Percentiles rank a stretch among this genome's conserved stretches.
Conservation (phyloP, 192 early-diverging fungal species). For the Coemansia sp. region DNA sequence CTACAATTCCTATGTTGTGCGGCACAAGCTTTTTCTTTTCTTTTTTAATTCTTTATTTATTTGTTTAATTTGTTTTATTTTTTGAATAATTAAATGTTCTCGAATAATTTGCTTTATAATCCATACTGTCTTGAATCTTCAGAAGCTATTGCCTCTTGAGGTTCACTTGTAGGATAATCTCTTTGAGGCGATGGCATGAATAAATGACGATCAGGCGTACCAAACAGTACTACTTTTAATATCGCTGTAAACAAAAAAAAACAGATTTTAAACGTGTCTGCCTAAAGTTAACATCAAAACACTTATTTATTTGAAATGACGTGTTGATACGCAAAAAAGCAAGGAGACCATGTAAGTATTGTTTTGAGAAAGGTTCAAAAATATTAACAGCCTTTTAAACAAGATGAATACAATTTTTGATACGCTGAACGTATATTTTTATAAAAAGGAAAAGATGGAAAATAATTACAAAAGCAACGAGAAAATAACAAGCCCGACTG, state of each 20-base stretch:
- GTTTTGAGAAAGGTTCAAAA: background rate
- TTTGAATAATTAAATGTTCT: no score
- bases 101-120: background rate
- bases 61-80: no score
- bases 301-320: background rate
- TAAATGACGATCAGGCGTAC: background rate
- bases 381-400: background rate
- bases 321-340: no score
- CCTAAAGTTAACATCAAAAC: background rate
- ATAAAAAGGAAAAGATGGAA: background rate
- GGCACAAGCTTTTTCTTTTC: background rate
- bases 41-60: background rate
- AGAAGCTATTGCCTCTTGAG: constrained; percentile 27
- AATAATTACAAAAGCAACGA: background rate
- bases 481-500: background rate
- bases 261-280: background rate
- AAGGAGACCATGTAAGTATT: no score
- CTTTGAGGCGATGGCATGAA: constrained; percentile 4
- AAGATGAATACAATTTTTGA: background rate
- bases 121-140: constrained; percentile 40
- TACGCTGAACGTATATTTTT: background rate
- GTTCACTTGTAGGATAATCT: constrained; percentile 38
- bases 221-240: background rate
- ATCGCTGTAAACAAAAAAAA: background rate
- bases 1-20: background rate